Evolutionary conservation across 805 yeast species (phyloP), one percentile per base, ranked within the genome.

Genomic region (Metschnikowia cubensis): DNA sequence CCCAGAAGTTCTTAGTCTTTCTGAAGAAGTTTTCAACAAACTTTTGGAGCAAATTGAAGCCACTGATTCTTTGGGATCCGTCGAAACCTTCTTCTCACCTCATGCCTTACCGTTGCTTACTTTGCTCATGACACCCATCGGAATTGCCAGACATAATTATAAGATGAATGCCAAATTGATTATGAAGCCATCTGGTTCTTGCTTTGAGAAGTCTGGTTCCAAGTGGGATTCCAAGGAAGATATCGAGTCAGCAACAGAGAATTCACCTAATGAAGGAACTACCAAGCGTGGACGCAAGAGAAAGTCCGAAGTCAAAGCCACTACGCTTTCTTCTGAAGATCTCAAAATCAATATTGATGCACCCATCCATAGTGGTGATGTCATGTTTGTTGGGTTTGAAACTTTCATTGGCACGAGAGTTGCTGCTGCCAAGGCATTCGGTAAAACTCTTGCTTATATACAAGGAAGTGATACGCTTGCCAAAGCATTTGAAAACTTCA

Each of bases 321-420:
- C 59, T 35, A 80, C 81, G 13, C 86, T 85, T 2, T 61, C 70
- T 2, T 71, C 79, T 3, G 85, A 77, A 35, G 85, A 78, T 45
- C 76, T 82, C 49, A 80, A 80, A 51, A 85, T 89, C 46, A 90
- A 92, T 63, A 91, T 94, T 51, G 99, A 94, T 69, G 87, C 96
- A 3, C 97, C 98, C 4, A 85, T 94, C 66, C 81, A 87, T 51
- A 80, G 83, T 41, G 99, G 99, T 60, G 99, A 94, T 68, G 86
- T 94, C 15, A 83, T 90, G 48, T 73, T 94, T 25, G 82, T 94
- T 33, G 96, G 96, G 0, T 68, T 76, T 42, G 91, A 88, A 29
- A 81, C 81, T 1, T 80, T 94, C 50, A 73, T 89, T 33, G 76
- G 85, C 43, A 87, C 95, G 2, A 84, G 94, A 66, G 74, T 87